Base-by-base conservation (phyloP, 371 early-diverging fungal species). In the Umbelopsis sp. region DNA sequence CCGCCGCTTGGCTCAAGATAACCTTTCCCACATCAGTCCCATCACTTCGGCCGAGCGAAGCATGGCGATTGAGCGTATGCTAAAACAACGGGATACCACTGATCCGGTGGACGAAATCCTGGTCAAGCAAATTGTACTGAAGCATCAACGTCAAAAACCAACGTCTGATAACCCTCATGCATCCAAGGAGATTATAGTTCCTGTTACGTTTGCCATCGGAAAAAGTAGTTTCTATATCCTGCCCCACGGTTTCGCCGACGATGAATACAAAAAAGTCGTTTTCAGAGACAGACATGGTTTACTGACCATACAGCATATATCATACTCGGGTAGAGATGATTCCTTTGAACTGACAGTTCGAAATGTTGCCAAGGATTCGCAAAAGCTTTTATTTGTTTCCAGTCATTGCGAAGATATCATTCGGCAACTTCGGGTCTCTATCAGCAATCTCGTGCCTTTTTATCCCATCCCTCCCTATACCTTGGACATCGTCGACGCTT, bases 261-360 rank as follows among this genome's bases (percentile, higher is more conserved):
- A 72, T 44, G 72, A 69, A 25, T 79, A 79, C 44, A 68, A 73
- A 22, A 79, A 76, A 50, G 44, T 69, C 0, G 71, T 82, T 6
- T 76, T 75, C 32, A 74, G 80, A 0, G 82, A 82, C 52, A 75
- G 82, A 9, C 72, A 76, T 69, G 82, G 82, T 6, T 63, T 78
- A 1, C 35, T 82, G n/a, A 71, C 82, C 4, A 73, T 82, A 16
- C 71, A 71, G 5, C 52, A 67, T 3, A 78, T 80, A 7, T 70
- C 72, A 14, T 72, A 72, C 20, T 72, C 75, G 16, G 70, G 67
- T 25, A 48, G 46, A 0, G 82, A 80, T 45, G 82, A 82, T 66
- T 78, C 76, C 0, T 44, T 82, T 37, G 67, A 74, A 22, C 22
- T 82, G 0, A 68, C 71, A 8, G 64, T 80, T 1, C 74, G 80